These are phyloP conservation scores for Aspergillus clavatus DNA, from an alignment of 2,329 filamentous ascomycete species.

Conservation along the genomic window DNA sequence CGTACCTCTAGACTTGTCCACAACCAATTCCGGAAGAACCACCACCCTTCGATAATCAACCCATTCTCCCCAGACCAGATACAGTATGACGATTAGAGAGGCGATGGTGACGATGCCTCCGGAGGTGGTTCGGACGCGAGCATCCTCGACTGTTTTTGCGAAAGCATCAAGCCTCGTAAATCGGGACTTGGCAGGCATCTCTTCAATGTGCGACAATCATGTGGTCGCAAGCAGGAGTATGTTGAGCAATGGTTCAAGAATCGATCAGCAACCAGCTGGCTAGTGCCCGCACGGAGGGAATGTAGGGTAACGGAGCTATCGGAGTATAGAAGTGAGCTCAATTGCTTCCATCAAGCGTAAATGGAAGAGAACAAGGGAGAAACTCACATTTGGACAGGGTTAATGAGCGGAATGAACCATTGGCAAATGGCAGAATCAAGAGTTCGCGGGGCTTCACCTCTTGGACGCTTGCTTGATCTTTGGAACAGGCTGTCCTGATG, in stretches of 20 bases:
- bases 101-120: slow-evolving; percentile 92
- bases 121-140: slow-evolving; percentile 88
- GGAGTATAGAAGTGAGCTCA: neutral
- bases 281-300: slow-evolving; percentile 10
- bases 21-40: slow-evolving; percentile 86
- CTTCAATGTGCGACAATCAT: slow-evolving; percentile 28
- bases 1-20: slow-evolving; percentile 90
- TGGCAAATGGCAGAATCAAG: slow-evolving; percentile 3
- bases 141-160: slow-evolving; percentile 98
- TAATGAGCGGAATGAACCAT: neutral
- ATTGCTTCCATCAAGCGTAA: neutral
- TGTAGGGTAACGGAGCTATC: slow-evolving; percentile 7
- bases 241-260: slow-evolving; percentile 6
- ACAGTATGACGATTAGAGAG: slow-evolving; percentile 82
- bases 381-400: slow-evolving; percentile 5
- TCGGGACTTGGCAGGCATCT: slow-evolving; percentile 84
- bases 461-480: neutral
- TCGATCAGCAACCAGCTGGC: slow-evolving; percentile 12
- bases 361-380: neutral
- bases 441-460: slow-evolving; percentile 1
- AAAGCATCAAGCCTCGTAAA: slow-evolving; percentile 98
- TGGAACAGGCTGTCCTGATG: slow-evolving; percentile 14
- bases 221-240: slow-evolving; percentile 6
- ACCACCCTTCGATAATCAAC: slow-evolving; percentile 79
- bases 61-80: slow-evolving; percentile 93